Evolutionary conservation across 176 grass and related monocot species (phyloP).

Genomic region (Canna indica): DNA sequence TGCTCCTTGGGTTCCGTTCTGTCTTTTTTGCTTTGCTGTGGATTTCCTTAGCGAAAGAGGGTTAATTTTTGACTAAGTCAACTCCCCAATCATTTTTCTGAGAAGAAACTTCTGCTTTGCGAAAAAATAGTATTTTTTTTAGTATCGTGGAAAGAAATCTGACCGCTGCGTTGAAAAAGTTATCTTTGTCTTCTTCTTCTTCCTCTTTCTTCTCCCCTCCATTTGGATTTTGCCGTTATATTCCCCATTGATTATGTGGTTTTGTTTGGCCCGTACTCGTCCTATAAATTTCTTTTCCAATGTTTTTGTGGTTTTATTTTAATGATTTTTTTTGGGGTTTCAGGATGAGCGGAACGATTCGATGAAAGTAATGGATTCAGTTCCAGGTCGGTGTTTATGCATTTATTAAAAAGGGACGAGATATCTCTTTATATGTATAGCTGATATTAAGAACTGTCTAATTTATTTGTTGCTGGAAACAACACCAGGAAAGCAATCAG

Average conservation of each 20-base stretch:
- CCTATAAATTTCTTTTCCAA: neutral
- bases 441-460: slow-evolving; percentile 9
- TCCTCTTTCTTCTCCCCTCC: neutral
- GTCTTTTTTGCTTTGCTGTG: neutral
- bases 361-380: slow-evolving; percentile 27
- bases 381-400: slow-evolving; percentile 30
- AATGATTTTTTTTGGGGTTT: slow-evolving; percentile 10
- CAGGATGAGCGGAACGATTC: slow-evolving; percentile 23
- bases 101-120: slow-evolving; percentile 3
- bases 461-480: slow-evolving; percentile 13
- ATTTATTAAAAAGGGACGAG: slow-evolving; percentile 5
- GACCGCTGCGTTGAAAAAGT: slow-evolving; percentile 1
- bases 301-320: neutral
- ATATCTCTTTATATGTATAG: neutral
- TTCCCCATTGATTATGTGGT: slow-evolving; percentile 16
- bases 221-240: neutral
- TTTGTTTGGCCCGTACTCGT: neutral
- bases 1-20: slow-evolving; percentile 1
- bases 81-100: slow-evolving; percentile 21
- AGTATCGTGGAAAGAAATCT: neutral
- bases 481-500: slow-evolving; percentile 25
- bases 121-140: slow-evolving; percentile 9
- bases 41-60: neutral
- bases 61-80: slow-evolving; percentile 32
- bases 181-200: slow-evolving; percentile 6